Base-by-base conservation (phyloP, 2,329 filamentous ascomycete genomes). In the Trichoderma atrobrunneum region DNA sequence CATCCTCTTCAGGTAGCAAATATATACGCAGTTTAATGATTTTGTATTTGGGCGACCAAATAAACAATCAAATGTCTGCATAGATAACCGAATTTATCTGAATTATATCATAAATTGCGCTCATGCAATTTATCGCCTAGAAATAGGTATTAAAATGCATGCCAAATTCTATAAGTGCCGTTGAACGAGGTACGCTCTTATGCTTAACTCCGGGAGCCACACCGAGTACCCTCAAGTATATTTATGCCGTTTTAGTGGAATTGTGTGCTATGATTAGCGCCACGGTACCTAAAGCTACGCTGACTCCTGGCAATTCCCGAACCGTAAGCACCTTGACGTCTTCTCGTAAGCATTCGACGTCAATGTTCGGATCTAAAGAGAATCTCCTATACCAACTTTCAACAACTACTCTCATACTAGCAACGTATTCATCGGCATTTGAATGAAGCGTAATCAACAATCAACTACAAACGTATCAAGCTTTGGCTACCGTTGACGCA, bases 231-330 rank as follows among this genome's bases (percentile, higher is more conserved):
- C 28, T n/a, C 18, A 21, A 21, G 57, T 60, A 34, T 7, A 21
- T 3, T 24, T n/a, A 4, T 3, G 5, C 1, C n/a, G 2, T 21
- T 21, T 21, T 8, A 5, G 10, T 21, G 18, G 18, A 12, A 14
- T 5, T 1, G 1, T 14, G 0, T 1, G 8, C 28, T 6, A n/a
- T 0, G 6, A 11, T 7, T 21, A 21, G 10, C 32, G 28, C 30
- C 30, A 12, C 0, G 11, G 10, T n/a, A 60, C 57, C 12, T 60
- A 7, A 12, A 5, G 57, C 7, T 60, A 60, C 57, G 6, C 21
- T 21, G 7, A 32, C 10, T 12, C 2, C 57, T 34, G n/a, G 57
- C 57, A 34, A 60, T 34, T n/a, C 57, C 57, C 57, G 57, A 60
- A 60, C 18, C 57, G 57, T 60, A 60, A 60, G 57, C 57, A 60